phyloP scores from a whole-genome alignment of 2,329 filamentous ascomycete species.

The Stachybotrys chlorohalonatus region DNA sequence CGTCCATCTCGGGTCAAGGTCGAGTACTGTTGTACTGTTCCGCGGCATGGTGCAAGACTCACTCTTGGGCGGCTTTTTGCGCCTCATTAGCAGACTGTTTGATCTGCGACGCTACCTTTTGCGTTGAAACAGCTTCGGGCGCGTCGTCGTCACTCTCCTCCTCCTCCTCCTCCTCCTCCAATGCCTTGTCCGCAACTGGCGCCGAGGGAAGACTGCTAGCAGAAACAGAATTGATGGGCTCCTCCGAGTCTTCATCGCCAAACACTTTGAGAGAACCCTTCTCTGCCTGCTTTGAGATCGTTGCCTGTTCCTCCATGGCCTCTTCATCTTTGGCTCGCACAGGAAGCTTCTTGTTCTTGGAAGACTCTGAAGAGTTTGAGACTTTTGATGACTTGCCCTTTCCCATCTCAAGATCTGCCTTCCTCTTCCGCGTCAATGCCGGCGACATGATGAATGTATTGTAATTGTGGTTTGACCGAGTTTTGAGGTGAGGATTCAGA shows the following conservation, averaged over 20 bases:
- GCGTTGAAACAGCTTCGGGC: conserved; percentile 49
- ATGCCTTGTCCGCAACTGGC: background rate
- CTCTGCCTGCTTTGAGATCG: conserved; percentile 2
- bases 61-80: conserved; percentile 43
- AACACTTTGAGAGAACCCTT: conserved; percentile 23
- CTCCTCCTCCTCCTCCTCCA: conserved; percentile 25
- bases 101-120: conserved; percentile 35
- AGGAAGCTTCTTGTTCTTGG: conserved; percentile 20
- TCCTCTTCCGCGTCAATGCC: conserved; percentile 9
- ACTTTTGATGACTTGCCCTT: background rate
- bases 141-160: conserved; percentile 44
- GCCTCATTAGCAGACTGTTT: conserved; percentile 36
- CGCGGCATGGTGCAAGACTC: conserved; percentile 1
- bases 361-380: background rate
- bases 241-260: conserved; percentile 20
- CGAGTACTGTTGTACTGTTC: background rate
- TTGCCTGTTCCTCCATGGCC: background rate
- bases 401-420: conserved; percentile 6
- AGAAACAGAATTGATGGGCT: conserved; percentile 1
- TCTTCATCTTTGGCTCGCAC: conserved; percentile 23
- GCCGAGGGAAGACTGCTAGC: background rate
- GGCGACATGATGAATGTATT: background rate
- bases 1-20: background rate
- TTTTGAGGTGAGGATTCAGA: too few relatives aligned
- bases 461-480: background rate